Conservation (phyloP, 2,329 filamentous ascomycete species). For the Paecilomyces variotii region DNA sequence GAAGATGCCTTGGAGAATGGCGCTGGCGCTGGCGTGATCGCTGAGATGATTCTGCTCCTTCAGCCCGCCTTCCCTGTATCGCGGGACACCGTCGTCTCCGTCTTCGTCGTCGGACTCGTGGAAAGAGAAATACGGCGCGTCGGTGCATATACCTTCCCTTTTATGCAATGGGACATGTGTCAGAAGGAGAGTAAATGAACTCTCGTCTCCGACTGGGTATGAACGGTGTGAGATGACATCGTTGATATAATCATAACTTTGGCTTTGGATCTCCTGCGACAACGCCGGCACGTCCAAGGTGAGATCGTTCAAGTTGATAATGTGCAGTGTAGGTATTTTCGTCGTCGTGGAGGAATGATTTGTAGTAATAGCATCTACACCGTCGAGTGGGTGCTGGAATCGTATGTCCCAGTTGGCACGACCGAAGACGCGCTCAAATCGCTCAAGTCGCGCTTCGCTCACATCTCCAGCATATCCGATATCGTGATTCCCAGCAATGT, state of each 20-base stretch:
- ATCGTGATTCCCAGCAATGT: slow-evolving; percentile 91
- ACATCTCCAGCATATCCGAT: slow-evolving; percentile 94
- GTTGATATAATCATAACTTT: slow-evolving; percentile 67
- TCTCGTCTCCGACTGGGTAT: slow-evolving; percentile 53
- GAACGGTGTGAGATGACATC: slow-evolving; percentile 50
- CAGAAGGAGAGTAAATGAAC: slow-evolving; percentile 70
- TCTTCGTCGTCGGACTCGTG: slow-evolving; percentile 58
- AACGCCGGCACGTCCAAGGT: slow-evolving; percentile 81
- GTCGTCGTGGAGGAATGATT: background rate
- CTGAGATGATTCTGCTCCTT: slow-evolving; percentile 89
- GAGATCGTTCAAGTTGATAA: slow-evolving; percentile 86
- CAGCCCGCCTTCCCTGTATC: slow-evolving; percentile 41
- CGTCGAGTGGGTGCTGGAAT: slow-evolving; percentile 50
- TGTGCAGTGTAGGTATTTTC: slow-evolving; percentile 57
- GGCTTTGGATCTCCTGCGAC: slow-evolving; percentile 57
- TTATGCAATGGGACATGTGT: slow-evolving; percentile 94
- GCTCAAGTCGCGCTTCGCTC: slow-evolving; percentile 61
- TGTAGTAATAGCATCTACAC: background rate
- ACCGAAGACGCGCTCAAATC: slow-evolving; percentile 81
- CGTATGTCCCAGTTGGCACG: slow-evolving; percentile 83
- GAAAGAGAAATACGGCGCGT: slow-evolving; percentile 76
- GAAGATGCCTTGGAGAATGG: slow-evolving; percentile 76
- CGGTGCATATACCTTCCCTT: slow-evolving; percentile 69
- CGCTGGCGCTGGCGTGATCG: slow-evolving; percentile 55
- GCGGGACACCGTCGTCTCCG: slow-evolving; percentile 38